phyloP scores from a whole-genome alignment of 2,329 filamentous ascomycete genomes.

The Alternaria viburni region DNA sequence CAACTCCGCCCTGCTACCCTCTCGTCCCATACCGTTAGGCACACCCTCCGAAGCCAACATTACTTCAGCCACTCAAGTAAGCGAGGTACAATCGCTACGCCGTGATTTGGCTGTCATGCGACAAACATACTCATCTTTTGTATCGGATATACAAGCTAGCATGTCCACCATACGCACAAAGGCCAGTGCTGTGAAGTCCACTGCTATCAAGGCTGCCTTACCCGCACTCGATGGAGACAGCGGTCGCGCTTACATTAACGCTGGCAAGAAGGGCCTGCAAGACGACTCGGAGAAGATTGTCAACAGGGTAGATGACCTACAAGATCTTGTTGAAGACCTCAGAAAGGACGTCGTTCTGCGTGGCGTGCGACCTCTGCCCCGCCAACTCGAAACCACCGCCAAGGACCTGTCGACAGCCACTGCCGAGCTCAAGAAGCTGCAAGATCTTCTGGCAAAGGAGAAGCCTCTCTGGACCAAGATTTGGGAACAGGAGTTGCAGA shows the following conservation, averaged over 20 bases:
- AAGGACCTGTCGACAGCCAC: slow-evolving; percentile 84
- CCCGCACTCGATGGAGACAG: slow-evolving; percentile 75
- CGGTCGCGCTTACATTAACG: slow-evolving; percentile 84
- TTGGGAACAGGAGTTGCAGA: slow-evolving; percentile 96
- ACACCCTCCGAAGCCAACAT: slow-evolving; percentile 30
- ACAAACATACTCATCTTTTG: slow-evolving; percentile 91
- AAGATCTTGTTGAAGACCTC: slow-evolving; percentile 94
- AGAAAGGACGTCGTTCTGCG: slow-evolving; percentile 95
- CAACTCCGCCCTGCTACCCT: slow-evolving; percentile 42
- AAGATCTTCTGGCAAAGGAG: slow-evolving; percentile 88
- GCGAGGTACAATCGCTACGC: slow-evolving; percentile 80
- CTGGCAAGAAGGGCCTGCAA: slow-evolving; percentile 84
- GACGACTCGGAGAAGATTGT: slow-evolving; percentile 90
- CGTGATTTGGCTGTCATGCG: slow-evolving; percentile 89
- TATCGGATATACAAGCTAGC: slow-evolving; percentile 83
- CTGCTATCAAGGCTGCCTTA: slow-evolving; percentile 72
- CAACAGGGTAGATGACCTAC: slow-evolving; percentile 92
- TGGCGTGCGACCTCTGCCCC: slow-evolving; percentile 86
- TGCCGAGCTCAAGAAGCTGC: slow-evolving; percentile 90
- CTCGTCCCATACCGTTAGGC: slow-evolving; percentile 32
- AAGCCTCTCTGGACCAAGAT: slow-evolving; percentile 99
- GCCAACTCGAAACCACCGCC: slow-evolving; percentile 86
- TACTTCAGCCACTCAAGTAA: slow-evolving; percentile 66
- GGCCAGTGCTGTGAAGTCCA: slow-evolving; percentile 78
- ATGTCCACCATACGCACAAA: slow-evolving; percentile 85